These are phyloP conservation scores for Pyrenopolyporus hunteri DNA, from an alignment of 495 filamentous ascomycete genomes.

Conservation along the genomic window DNA sequence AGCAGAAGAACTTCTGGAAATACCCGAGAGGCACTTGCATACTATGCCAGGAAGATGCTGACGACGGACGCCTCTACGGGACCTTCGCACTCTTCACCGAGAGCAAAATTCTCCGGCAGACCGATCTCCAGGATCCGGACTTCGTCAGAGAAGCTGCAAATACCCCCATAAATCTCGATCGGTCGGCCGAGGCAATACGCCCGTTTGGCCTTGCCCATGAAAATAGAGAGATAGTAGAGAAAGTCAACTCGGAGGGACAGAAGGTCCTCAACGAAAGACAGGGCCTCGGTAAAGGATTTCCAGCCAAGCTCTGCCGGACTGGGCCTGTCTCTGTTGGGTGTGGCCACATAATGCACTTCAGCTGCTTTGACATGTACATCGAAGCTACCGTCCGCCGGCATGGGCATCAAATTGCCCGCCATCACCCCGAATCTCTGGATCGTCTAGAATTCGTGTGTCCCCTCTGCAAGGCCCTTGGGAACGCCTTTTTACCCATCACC, in stretches of 20 bases:
- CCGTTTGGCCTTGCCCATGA: conserved; percentile 90
- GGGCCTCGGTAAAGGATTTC: conserved; percentile 87
- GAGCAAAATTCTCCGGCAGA: conserved; percentile 86
- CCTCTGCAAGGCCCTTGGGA: conserved; percentile 96
- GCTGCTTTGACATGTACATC: conserved; percentile 91
- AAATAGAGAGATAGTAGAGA: conserved; percentile 78
- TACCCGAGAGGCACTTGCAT: conserved; percentile 96
- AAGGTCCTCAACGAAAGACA: conserved; percentile 75
- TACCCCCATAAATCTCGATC: conserved; percentile 80
- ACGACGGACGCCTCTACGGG: conserved; percentile 85
- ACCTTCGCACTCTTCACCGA: conserved; percentile 89
- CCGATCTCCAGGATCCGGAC: conserved; percentile 77
- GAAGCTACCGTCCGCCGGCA: conserved; percentile 82
- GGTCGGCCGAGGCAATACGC: conserved; percentile 77
- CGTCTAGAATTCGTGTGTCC: conserved; percentile 93
- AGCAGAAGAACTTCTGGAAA: conserved; percentile 79
- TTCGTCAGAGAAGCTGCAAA: conserved; percentile 82
- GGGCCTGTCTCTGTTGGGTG: conserved; percentile 91
- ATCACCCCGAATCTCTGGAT: conserved; percentile 80
- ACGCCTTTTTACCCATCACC: conserved; percentile 91
- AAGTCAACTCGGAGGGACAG: conserved; percentile 72
- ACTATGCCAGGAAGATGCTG: conserved; percentile 93
- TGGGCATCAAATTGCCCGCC: conserved; percentile 85
- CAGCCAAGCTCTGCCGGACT: conserved; percentile 64
- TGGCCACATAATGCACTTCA: conserved; percentile 98